phyloP scores from a whole-genome alignment of 805 yeast species.

The Candida incommunis region DNA sequence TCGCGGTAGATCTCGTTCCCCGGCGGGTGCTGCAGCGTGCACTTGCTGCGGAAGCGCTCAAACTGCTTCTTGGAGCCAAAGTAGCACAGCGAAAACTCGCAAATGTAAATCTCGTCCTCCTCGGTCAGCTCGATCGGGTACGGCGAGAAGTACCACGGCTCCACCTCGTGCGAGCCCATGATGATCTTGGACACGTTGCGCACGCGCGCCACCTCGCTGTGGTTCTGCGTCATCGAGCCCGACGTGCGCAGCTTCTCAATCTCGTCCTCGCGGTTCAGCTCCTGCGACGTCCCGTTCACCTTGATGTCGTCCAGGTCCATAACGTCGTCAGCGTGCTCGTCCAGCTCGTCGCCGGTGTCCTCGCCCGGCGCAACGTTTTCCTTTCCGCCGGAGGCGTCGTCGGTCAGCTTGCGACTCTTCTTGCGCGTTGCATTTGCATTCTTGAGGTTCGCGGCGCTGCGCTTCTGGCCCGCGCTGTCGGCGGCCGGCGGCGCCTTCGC shows the following conservation, averaged over 20 bases:
- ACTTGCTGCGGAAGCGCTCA: constrained; percentile 78
- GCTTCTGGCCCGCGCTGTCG: constrained; percentile 13
- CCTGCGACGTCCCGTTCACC: constrained; percentile 76
- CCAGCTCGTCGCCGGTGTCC: constrained; percentile 12
- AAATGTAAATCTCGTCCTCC: constrained; percentile 76
- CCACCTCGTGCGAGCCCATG: constrained; percentile 82
- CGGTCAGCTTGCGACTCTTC: constrained; percentile 4
- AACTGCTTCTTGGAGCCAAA: constrained; percentile 84
- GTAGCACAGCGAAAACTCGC: constrained; percentile 81
- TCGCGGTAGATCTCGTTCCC: constrained; percentile 96
- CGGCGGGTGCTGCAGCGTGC: constrained; percentile 90
- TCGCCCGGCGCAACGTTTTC: constrained; percentile 15
- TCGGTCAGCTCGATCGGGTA: constrained; percentile 92
- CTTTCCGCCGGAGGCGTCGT: constrained; percentile 14
- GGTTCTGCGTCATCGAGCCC: constrained; percentile 94
- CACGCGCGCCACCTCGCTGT: constrained; percentile 78
- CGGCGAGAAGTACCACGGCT: constrained; percentile 98
- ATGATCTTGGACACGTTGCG: constrained; percentile 67
- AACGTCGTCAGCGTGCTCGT: constrained; percentile 36
- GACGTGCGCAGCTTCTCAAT: constrained; percentile 80
- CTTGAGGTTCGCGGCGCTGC: constrained; percentile 7
- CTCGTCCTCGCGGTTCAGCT: constrained; percentile 77
- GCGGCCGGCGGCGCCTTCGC: constrained; percentile 15
- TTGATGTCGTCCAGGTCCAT: constrained; percentile 75
- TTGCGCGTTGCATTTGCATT: constrained; percentile 6